Evolutionary conservation across 345 rosid genomes (phyloP).

Genomic region (Trapa incisa): DNA sequence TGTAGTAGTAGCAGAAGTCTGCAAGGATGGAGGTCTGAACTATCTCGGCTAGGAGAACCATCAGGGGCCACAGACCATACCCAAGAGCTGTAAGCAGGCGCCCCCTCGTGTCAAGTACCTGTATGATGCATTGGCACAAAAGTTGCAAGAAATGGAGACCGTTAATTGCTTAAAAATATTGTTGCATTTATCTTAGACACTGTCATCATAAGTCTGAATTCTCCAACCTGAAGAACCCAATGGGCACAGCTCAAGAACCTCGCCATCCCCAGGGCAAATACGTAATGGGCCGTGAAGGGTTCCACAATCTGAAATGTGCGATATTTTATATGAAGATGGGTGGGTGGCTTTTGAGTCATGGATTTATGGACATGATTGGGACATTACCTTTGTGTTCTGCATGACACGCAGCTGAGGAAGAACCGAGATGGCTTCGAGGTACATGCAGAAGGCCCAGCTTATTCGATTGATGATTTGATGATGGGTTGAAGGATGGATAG

Average conservation of each 20-base stretch:
- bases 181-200: background rate
- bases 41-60: slow-evolving; percentile 89
- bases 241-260: slow-evolving; percentile 99
- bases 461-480: slow-evolving; percentile 74
- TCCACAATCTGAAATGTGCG: slow-evolving; percentile 64
- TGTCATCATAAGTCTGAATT: background rate
- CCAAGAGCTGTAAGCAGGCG: slow-evolving; percentile 84
- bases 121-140: background rate
- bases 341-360: background rate
- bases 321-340: background rate
- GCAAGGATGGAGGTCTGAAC: slow-evolving; percentile 96
- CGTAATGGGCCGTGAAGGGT: slow-evolving; percentile 99
- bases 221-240: slow-evolving; percentile 96
- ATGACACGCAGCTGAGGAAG: slow-evolving; percentile 88
- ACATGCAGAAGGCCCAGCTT: slow-evolving; percentile 89
- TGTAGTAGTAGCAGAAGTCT: slow-evolving; percentile 91
- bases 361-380: background rate
- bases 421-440: slow-evolving; percentile 93
- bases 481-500: slow-evolving; percentile 82
- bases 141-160: background rate
- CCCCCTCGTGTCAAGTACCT: slow-evolving; percentile 88
- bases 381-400: slow-evolving; percentile 88
- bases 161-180: background rate
- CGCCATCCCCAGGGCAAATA: slow-evolving; percentile 93
- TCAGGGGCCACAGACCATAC: slow-evolving; percentile 91